A percentile compares a stretch with the other conserved stretches of the same genome.
These are phyloP conservation scores for Salix brachista DNA, from an alignment of 345 rosid species.

Conservation along the genomic window DNA sequence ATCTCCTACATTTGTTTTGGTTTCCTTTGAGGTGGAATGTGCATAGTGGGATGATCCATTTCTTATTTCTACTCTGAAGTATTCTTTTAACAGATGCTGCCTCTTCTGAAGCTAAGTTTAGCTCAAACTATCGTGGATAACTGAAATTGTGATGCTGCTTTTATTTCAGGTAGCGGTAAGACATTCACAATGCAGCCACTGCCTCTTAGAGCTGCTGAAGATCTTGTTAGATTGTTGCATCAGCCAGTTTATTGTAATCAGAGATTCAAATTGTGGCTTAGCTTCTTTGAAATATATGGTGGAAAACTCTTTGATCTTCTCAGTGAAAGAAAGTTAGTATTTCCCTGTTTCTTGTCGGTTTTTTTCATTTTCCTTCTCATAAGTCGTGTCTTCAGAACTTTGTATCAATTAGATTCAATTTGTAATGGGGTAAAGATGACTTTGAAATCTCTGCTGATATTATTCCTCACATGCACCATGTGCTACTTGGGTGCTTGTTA, in stretches of 20 bases:
- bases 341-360: constrained; percentile 11
- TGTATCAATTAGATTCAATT: neutral
- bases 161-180: constrained; percentile 87
- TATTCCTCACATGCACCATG: neutral
- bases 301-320: constrained; percentile 96
- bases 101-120: neutral
- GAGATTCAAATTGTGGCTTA: constrained; percentile 90
- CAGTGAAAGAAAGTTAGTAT: constrained; percentile 74
- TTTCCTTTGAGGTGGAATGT: neutral
- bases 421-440: neutral
- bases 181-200: constrained; percentile 98
- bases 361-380: neutral
- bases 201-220: constrained; percentile 81
- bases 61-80: neutral
- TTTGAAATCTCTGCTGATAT: constrained; percentile 7
- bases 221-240: constrained; percentile 78
- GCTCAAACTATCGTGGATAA: neutral
- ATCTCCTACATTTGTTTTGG: neutral
- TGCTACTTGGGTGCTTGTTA: neutral
- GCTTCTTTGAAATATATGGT: constrained; percentile 95
- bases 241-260: constrained; percentile 83
- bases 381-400: constrained; percentile 1
- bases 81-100: neutral
- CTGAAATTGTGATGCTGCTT: neutral
- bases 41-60: neutral